phyloP scores from a whole-genome alignment of 1,139 yeast species.

The Magnusiomyces fungicola region DNA sequence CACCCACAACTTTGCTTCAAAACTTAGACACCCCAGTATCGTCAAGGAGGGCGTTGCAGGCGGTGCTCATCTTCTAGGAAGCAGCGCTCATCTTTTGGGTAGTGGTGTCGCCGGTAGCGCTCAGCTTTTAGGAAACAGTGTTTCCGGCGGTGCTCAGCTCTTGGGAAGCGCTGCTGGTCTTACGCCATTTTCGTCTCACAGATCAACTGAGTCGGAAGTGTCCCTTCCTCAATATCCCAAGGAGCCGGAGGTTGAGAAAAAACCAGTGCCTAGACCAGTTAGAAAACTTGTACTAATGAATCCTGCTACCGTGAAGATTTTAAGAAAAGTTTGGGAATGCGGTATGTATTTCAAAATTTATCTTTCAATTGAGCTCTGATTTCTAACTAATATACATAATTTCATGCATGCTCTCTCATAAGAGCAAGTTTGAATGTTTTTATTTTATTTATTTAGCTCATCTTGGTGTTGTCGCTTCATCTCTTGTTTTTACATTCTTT shows the following conservation, averaged over 20 bases:
- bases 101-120: neutral
- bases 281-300: neutral
- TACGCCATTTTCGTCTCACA: neutral
- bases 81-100: neutral
- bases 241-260: neutral
- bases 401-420: too few relatives aligned
- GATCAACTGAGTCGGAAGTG: neutral
- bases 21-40: too few relatives aligned
- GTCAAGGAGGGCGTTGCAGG: too few relatives aligned
- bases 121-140: neutral
- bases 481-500: constrained; percentile 15
- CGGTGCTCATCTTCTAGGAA: too few relatives aligned
- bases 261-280: neutral
- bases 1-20: too few relatives aligned
- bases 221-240: neutral
- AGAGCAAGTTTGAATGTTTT: too few relatives aligned
- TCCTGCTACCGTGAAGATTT: neutral
- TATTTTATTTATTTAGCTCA: constrained; percentile 14
- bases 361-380: neutral
- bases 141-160: neutral
- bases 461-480: constrained; percentile 10
- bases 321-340: neutral
- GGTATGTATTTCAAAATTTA: neutral
- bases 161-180: neutral
- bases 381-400: neutral